Base-by-base conservation (phyloP, 2,329 filamentous ascomycete species). In the Bipolaris bicolor region DNA sequence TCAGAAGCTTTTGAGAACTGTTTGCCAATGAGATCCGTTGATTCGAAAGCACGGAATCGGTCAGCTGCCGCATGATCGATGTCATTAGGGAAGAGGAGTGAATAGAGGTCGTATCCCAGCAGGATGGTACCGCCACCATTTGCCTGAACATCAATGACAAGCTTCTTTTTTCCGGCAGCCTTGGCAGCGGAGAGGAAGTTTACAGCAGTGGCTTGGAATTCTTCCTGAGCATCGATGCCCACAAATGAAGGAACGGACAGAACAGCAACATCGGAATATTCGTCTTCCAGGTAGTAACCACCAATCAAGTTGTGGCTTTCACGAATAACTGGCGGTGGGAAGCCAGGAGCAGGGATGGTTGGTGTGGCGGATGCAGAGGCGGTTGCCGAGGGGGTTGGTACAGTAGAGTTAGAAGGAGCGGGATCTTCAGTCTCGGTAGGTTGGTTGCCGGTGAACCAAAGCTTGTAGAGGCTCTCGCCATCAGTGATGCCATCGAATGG, bases 71-170 rank as follows among this genome's bases (percentile, higher is more conserved):
- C 84, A 3, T 80, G 79, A 3, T 79, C 73, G 7, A 81, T 75
- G 11, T 78, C 73, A 5, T 65, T 60, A 0, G 84, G 84, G 75
- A 84, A 83, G 0, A 87, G 76, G 69, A 81, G 73, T 51, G 84
- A 83, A 76, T 88, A 88, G 24, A 89, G 78, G 66, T 88, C 86
- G 62, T 86, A 86, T 15, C 84, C 86, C n/a, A 83, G 80, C 7
- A 86, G 69, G 43, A 88, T 83, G 13, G 79, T 81, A 22, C 86
- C 86, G 40, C 86, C 86, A 2, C 81, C 82, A 62, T 88, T 88
- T 45, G 79, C 80, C 3, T 80, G 81, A 5, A 88, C 73, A 62
- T 88, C 86, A 29, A 89, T 76, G 10, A 88, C 81, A 0, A 88
- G 80, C 70, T 85, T 86, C 44, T 80, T 86, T 75, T 86, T 87